phyloP scores from a whole-genome alignment of 2,329 filamentous ascomycete genomes.

The Venturiaceae sp. region DNA sequence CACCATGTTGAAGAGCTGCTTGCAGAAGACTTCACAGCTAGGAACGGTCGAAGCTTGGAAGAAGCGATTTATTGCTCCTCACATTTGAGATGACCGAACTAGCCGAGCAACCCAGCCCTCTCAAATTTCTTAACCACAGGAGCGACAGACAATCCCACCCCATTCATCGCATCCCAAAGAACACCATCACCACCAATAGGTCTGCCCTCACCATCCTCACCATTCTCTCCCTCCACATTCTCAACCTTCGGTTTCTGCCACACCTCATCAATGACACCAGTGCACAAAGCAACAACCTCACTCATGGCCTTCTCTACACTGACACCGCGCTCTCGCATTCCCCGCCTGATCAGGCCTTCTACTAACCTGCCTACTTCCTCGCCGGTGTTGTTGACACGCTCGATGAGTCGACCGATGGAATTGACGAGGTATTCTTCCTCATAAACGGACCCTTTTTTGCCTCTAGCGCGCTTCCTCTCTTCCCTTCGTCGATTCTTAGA shows the following conservation, averaged over 20 bases:
- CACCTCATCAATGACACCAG: conserved; percentile 58
- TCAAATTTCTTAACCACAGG: conserved; percentile 45
- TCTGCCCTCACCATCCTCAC: conserved; percentile 13
- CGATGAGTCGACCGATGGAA: conserved; percentile 71
- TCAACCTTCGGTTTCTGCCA: conserved; percentile 37
- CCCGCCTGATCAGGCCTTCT: conserved; percentile 64
- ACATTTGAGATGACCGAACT: not conserved
- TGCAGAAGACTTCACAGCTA: too few relatives aligned
- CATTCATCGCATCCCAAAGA: conserved; percentile 33
- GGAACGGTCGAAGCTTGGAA: too few relatives aligned
- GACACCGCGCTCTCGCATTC: conserved; percentile 79
- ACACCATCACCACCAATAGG: conserved; percentile 35
- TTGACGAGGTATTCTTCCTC: conserved; percentile 96
- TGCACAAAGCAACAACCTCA: conserved; percentile 65
- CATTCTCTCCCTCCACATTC: conserved; percentile 11
- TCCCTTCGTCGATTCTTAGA: conserved; percentile 82
- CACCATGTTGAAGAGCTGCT: too few relatives aligned
- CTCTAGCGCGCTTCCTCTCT: conserved; percentile 87
- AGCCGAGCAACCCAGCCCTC: conserved; percentile 19
- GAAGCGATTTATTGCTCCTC: too few relatives aligned
- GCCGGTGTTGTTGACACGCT: conserved; percentile 64
- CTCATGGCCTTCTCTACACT: conserved; percentile 65
- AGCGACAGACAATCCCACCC: conserved; percentile 22
- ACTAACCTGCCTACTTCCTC: conserved; percentile 67
- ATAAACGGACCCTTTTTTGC: conserved; percentile 94